Conservation (phyloP, 768 basidiomycete genomes). For the Boletus rufocinnamomeus region DNA sequence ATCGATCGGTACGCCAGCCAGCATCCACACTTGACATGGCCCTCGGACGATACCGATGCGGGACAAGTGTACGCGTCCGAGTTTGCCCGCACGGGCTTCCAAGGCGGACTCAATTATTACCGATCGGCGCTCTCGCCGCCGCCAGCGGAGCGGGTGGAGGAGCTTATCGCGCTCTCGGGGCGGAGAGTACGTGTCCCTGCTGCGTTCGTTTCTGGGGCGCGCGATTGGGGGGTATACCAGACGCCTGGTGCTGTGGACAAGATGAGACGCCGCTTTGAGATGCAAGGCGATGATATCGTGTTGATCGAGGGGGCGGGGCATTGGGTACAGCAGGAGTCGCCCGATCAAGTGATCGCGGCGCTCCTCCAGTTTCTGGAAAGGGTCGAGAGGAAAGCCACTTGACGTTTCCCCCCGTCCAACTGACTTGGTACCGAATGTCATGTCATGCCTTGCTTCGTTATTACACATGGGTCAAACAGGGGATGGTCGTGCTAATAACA, state of each 20-base stretch:
- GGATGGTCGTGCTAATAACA: conserved; percentile 19
- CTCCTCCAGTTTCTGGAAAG: conserved; percentile 44
- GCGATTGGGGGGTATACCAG: conserved; percentile 67
- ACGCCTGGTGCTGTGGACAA: conserved; percentile 46
- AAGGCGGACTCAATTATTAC: conserved; percentile 64
- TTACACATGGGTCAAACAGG: conserved; percentile 17
- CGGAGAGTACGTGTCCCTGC: conserved; percentile 52
- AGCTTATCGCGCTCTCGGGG: conserved; percentile 47
- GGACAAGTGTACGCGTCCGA: conserved; percentile 47
- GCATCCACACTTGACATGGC: conserved; percentile 39
- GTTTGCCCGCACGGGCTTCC: conserved; percentile 57
- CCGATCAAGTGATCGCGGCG: conserved; percentile 42
- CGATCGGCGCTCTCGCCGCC: conserved; percentile 38
- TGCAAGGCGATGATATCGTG: conserved; percentile 49
- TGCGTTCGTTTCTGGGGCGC: conserved; percentile 55
- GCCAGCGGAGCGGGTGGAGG: conserved; percentile 38
- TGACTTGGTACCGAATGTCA: not conserved
- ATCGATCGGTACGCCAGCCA: conserved; percentile 40
- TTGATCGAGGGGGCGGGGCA: conserved; percentile 59
- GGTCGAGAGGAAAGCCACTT: conserved; percentile 8
- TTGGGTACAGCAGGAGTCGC: conserved; percentile 63
- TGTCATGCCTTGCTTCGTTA: conserved; percentile 2
- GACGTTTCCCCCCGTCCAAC: not conserved
- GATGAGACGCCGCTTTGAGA: conserved; percentile 40
- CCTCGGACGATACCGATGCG: conserved; percentile 47